A percentile compares a stretch with the other conserved stretches of the same genome.
Conservation (phyloP, 345 rosid genomes). For the Eucalyptus tenuipes region DNA sequence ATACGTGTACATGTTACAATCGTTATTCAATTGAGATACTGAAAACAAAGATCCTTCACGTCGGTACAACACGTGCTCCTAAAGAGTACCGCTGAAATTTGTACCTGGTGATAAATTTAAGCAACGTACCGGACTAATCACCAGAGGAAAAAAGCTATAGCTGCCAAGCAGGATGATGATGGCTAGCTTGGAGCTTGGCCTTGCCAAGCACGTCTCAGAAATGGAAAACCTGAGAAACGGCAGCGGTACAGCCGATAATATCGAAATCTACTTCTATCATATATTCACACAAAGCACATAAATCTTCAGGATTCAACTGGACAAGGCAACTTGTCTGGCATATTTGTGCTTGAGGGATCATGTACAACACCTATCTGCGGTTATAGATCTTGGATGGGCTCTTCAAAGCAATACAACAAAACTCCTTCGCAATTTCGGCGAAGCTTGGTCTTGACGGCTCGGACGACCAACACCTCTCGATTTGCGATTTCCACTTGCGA, state of each 20-base stretch:
- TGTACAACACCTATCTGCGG: neutral
- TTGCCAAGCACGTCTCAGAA: neutral
- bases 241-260: neutral
- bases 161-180: neutral
- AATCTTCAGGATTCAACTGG: neutral
- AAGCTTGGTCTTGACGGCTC: constrained; percentile 51
- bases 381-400: constrained; percentile 13
- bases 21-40: neutral
- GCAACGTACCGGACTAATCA: neutral
- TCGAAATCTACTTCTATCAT: neutral
- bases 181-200: neutral
- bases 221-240: neutral
- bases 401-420: constrained; percentile 13
- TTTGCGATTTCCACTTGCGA: constrained; percentile 12
- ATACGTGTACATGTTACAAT: neutral
- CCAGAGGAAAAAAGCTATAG: accelerated
- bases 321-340: neutral
- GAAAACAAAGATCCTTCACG: neutral
- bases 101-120: neutral
- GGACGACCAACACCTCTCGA: constrained; percentile 65
- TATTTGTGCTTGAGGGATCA: neutral
- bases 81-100: neutral
- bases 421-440: constrained; percentile 24
- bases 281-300: neutral
- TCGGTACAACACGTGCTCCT: neutral